Evolutionary conservation across 805 yeast genomes (phyloP).

Genomic region (Ogataea polymorpha): DNA sequence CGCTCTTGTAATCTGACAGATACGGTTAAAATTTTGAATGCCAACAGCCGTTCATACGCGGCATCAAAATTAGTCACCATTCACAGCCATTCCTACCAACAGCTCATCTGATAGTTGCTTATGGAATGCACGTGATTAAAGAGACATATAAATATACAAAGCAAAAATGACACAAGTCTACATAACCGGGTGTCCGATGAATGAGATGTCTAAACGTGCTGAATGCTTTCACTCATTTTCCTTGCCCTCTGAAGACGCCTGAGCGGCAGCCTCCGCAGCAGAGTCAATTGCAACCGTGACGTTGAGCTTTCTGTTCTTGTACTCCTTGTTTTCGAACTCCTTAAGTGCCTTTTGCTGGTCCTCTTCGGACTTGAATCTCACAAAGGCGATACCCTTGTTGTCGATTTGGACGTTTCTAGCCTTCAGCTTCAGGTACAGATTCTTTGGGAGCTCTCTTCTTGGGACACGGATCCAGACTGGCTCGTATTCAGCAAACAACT

Average conservation of each 20-base stretch:
- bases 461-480: conserved; percentile 64
- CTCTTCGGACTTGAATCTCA: conserved; percentile 47
- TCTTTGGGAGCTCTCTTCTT: conserved; percentile 43
- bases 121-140: conserved; percentile 5
- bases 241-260: conserved; percentile 8
- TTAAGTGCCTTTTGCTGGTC: conserved; percentile 49
- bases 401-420: conserved; percentile 44
- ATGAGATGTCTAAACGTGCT: conserved; percentile 6
- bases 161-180: conserved; percentile 3
- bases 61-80: neutral
- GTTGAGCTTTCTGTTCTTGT: conserved; percentile 62
- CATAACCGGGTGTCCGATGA: neutral
- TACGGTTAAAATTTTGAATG: neutral
- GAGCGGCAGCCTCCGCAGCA: conserved; percentile 22
- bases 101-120: too few relatives aligned
- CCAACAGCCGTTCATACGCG: neutral
- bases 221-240: conserved; percentile 8
- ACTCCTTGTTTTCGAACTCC: conserved; percentile 60
- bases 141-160: conserved; percentile 12
- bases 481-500: conserved; percentile 44
- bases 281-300: conserved; percentile 75
- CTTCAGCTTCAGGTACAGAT: conserved; percentile 41
- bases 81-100: neutral
- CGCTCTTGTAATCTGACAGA: neutral
- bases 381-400: conserved; percentile 66